Evolutionary conservation across 805 yeast species (phyloP).

Genomic region (Cyberlindnera mississippiensis): DNA sequence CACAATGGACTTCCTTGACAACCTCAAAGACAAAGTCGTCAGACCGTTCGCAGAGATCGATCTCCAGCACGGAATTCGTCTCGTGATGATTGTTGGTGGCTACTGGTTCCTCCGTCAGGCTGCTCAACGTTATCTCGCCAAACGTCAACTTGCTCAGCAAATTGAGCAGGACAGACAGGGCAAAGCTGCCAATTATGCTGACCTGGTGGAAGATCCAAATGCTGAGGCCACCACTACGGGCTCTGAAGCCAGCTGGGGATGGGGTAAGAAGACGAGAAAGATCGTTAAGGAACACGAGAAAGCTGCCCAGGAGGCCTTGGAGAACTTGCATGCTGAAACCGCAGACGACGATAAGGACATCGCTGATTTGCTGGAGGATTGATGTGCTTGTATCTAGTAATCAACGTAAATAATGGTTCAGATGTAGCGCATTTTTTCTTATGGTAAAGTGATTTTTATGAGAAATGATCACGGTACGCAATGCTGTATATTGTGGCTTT

Average conservation of each 20-base stretch:
- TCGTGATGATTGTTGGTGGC: constrained; percentile 55
- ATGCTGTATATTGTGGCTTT: no score
- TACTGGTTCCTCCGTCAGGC: constrained; percentile 56
- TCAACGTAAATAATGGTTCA: no score
- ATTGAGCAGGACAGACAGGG: constrained; percentile 44
- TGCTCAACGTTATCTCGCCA: constrained; percentile 53
- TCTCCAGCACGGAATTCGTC: constrained; percentile 42
- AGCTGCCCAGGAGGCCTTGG: constrained; percentile 43
- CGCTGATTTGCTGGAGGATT: constrained; percentile 59
- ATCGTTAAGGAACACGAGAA: constrained; percentile 53
- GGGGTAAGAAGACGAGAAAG: constrained; percentile 75
- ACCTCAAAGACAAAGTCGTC: constrained; percentile 5
- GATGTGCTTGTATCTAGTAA: no score
- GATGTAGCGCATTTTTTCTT: no score
- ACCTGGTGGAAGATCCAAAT: constrained; percentile 31
- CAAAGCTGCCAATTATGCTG: constrained; percentile 33
- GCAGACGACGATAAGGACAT: constrained; percentile 63
- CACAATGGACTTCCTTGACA: constrained; percentile 7
- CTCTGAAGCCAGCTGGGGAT: constrained; percentile 55
- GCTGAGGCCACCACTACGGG: constrained; percentile 35
- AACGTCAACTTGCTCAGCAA: constrained; percentile 52
- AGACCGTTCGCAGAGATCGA: constrained; percentile 31
- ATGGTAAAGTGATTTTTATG: no score
- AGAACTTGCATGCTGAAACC: constrained; percentile 43
- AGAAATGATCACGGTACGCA: no score